Evolutionary conservation across 306 rosid genomes (phyloP).

Genomic region (Spatholobus suberectus): DNA sequence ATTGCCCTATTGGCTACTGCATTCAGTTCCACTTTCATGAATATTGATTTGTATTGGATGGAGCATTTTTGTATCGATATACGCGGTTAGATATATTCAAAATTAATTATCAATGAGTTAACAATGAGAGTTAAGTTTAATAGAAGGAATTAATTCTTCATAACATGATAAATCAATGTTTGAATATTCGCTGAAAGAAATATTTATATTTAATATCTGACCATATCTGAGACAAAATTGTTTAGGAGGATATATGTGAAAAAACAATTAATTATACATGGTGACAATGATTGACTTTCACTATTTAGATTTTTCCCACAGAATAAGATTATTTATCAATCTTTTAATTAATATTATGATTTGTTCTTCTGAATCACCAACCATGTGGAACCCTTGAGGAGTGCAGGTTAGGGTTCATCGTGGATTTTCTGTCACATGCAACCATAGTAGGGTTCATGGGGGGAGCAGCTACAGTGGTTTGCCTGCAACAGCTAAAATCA

Average conservation of each 20-base stretch:
- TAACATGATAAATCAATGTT: no score
- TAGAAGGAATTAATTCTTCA: no score
- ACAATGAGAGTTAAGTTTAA: no score
- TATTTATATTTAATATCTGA: no score
- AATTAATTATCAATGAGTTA: no score
- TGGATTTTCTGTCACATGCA: conserved; percentile 97
- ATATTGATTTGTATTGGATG: neutral
- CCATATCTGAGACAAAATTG: no score
- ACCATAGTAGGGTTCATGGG: conserved; percentile 96
- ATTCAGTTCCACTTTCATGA: neutral
- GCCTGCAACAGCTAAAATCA: conserved; percentile 87
- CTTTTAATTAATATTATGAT: no score
- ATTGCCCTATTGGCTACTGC: neutral
- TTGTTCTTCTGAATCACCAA: no score
- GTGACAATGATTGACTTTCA: neutral
- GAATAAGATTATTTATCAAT: neutral
- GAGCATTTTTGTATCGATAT: neutral
- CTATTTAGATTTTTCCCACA: neutral
- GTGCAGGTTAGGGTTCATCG: conserved; percentile 88
- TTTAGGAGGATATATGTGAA: no score
- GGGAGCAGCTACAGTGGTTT: conserved; percentile 93
- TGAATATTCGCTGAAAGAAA: no score
- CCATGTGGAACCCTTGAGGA: neutral
- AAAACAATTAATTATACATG: neutral
- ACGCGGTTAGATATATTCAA: no score